Evolutionary conservation across 495 filamentous ascomycete genomes (phyloP).

Genomic region (Penicillium cataractarum): DNA sequence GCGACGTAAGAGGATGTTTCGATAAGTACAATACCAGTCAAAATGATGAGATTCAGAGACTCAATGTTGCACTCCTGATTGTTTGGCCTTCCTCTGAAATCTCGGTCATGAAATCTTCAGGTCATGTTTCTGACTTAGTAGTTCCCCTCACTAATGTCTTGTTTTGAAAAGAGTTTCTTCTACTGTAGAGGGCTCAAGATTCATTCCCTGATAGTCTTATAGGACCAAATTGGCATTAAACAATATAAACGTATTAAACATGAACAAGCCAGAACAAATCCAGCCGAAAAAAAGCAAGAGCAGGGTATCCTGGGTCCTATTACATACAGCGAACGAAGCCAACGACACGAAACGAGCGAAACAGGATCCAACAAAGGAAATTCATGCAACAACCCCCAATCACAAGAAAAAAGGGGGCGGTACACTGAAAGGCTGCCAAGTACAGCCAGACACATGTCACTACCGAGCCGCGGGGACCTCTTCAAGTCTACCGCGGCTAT

Average conservation of each 20-base stretch:
- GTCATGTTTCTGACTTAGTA: too few species aligned
- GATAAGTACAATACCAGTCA: too few species aligned
- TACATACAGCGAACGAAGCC: constrained; percentile 42
- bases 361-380: constrained; percentile 30
- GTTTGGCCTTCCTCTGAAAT: too few species aligned
- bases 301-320: constrained; percentile 50
- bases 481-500: constrained; percentile 17
- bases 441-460: background rate
- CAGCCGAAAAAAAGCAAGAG: constrained; percentile 16
- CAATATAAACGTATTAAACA: constrained; percentile 27
- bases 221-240: constrained; percentile 5
- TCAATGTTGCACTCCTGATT: too few species aligned
- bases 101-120: too few species aligned
- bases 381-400: constrained; percentile 21
- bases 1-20: background rate
- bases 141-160: too few species aligned
- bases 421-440: constrained; percentile 1
- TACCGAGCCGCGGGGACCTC: constrained; percentile 19
- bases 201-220: too few species aligned
- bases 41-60: too few species aligned
- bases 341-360: constrained; percentile 33
- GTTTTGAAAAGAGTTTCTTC: too few species aligned
- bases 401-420: background rate
- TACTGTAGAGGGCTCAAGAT: too few species aligned
- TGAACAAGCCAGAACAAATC: constrained; percentile 12